These are phyloP conservation scores for Malbranchea zuffiana DNA, from an alignment of 2,329 filamentous ascomycete species.

Conservation along the genomic window DNA sequence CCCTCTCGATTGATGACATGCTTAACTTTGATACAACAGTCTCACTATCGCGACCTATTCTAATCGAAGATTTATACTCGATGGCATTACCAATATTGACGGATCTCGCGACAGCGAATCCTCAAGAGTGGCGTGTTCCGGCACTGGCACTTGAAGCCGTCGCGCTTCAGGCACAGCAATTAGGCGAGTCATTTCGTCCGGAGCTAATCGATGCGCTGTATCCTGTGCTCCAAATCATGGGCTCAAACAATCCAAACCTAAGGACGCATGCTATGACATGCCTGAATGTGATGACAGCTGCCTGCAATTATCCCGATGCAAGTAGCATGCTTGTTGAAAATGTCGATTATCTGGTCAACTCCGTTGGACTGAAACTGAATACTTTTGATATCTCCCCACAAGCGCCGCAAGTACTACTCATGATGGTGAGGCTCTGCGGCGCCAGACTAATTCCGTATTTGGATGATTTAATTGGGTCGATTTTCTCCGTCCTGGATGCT, in stretches of 20 bases:
- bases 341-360: slow-evolving; percentile 92
- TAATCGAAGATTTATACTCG: slow-evolving; percentile 38
- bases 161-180: slow-evolving; percentile 60
- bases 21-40: slow-evolving; percentile 42
- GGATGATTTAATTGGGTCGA: slow-evolving; percentile 80
- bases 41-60: slow-evolving; percentile 17
- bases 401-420: slow-evolving; percentile 76
- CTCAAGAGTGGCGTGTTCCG: slow-evolving; percentile 58
- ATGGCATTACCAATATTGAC: slow-evolving; percentile 32
- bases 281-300: slow-evolving; percentile 64
- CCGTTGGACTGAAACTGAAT: slow-evolving; percentile 77
- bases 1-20: slow-evolving; percentile 53
- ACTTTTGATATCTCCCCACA: slow-evolving; percentile 86
- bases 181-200: slow-evolving; percentile 58
- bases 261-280: slow-evolving; percentile 73
- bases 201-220: slow-evolving; percentile 89
- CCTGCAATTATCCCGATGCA: slow-evolving; percentile 64
- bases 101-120: slow-evolving; percentile 28
- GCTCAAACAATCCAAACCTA: slow-evolving; percentile 55
- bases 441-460: slow-evolving; percentile 73
- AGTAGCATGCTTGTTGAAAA: slow-evolving; percentile 77
- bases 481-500: slow-evolving; percentile 86
- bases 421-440: slow-evolving; percentile 88
- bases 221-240: slow-evolving; percentile 78
- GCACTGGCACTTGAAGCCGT: slow-evolving; percentile 73